Conservation (phyloP, 768 basidiomycete species). For the Mycena galericulata region DNA sequence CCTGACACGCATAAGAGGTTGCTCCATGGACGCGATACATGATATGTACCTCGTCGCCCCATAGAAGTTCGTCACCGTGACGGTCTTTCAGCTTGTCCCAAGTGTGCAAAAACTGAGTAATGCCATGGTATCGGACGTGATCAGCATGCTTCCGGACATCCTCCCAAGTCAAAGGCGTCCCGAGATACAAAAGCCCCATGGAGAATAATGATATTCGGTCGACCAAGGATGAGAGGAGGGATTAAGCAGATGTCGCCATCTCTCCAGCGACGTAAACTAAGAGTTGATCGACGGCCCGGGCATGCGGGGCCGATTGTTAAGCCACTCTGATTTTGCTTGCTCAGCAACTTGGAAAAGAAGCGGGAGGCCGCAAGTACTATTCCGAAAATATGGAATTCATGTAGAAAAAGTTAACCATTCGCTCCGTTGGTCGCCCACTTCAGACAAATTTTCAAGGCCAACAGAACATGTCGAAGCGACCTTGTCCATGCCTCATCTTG, state of each 20-base stretch:
- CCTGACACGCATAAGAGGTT: constrained; percentile 56
- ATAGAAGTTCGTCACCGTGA: constrained; percentile 90
- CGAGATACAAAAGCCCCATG: constrained; percentile 95
- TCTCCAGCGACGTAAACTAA: background rate
- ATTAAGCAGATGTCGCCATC: constrained; percentile 20
- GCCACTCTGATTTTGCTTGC: too few species aligned
- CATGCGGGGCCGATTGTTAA: too few species aligned
- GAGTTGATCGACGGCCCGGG: too few species aligned
- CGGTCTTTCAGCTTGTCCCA: constrained; percentile 95
- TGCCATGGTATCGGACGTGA: constrained; percentile 92
- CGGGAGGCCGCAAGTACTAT: too few species aligned
- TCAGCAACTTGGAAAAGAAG: too few species aligned
- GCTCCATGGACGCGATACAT: background rate
- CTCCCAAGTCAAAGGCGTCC: constrained; percentile 93
- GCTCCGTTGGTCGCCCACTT: constrained; percentile 88
- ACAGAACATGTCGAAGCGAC: constrained; percentile 89
- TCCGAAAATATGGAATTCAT: too few species aligned
- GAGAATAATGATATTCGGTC: constrained; percentile 4
- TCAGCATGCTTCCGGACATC: constrained; percentile 89
- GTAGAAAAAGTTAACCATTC: constrained; percentile 61
- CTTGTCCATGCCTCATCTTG: constrained; percentile 98
- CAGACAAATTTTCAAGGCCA: constrained; percentile 88
- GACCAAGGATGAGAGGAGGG: background rate
- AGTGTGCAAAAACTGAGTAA: constrained; percentile 93
- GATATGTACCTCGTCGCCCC: constrained; percentile 94